Evolutionary conservation across 257 asterid genomes (phyloP), one percentile per base, ranked within the genome.

Genomic region (Nemophila menziesii): DNA sequence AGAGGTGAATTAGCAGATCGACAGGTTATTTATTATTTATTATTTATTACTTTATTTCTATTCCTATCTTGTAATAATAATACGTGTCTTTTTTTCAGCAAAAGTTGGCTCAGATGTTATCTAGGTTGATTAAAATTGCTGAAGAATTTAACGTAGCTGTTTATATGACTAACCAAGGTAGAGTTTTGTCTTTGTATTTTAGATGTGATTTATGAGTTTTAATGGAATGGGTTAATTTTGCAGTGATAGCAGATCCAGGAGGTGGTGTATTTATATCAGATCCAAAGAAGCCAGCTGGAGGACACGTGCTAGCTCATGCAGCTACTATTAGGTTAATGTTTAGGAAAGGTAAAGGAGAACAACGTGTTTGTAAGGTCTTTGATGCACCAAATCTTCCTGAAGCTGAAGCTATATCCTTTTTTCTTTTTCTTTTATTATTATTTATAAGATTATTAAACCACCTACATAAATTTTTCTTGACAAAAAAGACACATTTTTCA

Each of bases 381-480:
- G 99, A 90, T 56, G 96, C 99, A 41, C 99, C 99, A 12, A 90
- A 90, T 74, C 98, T 89, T 52, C 96, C 98, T 2, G 98, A 89
- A 66, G 66, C 93, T 9, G 98, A 89, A 85, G 99, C 99, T 39
- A 82, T 90, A 90, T 85, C 94, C 98, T 80, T 80, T 59, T 47
- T 51, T 15, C 43, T 51, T n/a, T 19, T 37, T 63, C 52, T 38
- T 33, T 34, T 48, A 17, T n/a, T n/a, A n/a, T n/a, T n/a, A n/a
- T n/a, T n/a, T n/a, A n/a, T n/a, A n/a, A n/a, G n/a, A n/a, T n/a
- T n/a, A n/a, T n/a, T n/a, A n/a, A n/a, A n/a, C n/a, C n/a, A n/a
- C n/a, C n/a, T n/a, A n/a, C 22, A 17, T 44, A 5, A 39, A 52
- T 46, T 62, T 46, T 52, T 22, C 89, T 83, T 80, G 49, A 73